Percentiles rank a stretch among this genome's conserved stretches.
Conservation (phyloP, 768 basidiomycete species). For the Wakefieldia striispora region DNA sequence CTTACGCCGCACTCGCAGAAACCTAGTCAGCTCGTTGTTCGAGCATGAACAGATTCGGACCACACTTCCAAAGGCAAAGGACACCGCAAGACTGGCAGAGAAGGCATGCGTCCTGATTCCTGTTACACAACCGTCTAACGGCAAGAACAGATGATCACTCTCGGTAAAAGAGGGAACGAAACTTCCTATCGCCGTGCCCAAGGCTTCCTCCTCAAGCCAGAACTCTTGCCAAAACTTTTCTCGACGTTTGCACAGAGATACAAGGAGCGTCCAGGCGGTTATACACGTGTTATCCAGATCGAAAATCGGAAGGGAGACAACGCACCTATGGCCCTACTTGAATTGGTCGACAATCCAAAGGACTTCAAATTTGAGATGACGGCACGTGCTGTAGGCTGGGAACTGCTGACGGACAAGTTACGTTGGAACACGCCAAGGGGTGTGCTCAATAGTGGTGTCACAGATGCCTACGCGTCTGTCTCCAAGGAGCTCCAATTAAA, state of each 20-base stretch:
- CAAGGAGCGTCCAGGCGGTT: constrained; percentile 80
- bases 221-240: constrained; percentile 81
- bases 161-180: constrained; percentile 82
- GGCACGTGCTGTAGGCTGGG: constrained; percentile 84
- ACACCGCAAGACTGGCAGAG: constrained; percentile 87
- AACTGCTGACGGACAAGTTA: constrained; percentile 61
- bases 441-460: constrained; percentile 51
- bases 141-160: constrained; percentile 71
- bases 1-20: constrained; percentile 46
- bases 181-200: constrained; percentile 70
- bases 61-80: constrained; percentile 92
- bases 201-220: constrained; percentile 73
- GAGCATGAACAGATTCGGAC: constrained; percentile 96
- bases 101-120: constrained; percentile 50
- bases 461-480: constrained; percentile 45
- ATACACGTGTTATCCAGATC: constrained; percentile 90
- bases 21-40: constrained; percentile 90
- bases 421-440: constrained; percentile 41
- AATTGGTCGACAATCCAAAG: constrained; percentile 91
- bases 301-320: constrained; percentile 92
- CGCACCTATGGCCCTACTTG: constrained; percentile 87
- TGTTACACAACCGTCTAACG: constrained; percentile 3
- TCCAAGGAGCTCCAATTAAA: constrained; percentile 45
- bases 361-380: constrained; percentile 90
- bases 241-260: constrained; percentile 78